Evolutionary conservation across 352 stramenopile genomes (phyloP), one percentile per base, ranked within the genome.

Genomic region (Pythium grandisporangium): DNA sequence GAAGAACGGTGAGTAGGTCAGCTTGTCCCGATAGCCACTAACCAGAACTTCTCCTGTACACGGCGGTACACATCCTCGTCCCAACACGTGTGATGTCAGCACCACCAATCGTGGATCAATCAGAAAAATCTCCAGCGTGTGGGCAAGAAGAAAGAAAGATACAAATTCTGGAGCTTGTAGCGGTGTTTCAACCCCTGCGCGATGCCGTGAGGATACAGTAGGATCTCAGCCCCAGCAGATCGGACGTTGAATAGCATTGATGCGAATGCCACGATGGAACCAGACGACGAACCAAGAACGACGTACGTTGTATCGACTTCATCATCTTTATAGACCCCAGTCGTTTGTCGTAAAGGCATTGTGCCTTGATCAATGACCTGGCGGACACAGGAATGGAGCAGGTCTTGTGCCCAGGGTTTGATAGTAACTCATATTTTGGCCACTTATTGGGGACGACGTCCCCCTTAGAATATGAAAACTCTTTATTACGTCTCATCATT

Each of bases 51-150:
- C 33, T 16, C 4, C 14, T 55, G 45, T 4, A 81, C 41, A 1
- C 51, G 48, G 3, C 34, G 42, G 36, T 71, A 63, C 13, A 84
- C 49, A 8, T 43, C 34, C 0, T 14, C 16, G 42, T 81, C 68
- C 71, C 71, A 84, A 41, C 71, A 84, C 22, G n/a, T 81, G 71
- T 14, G 71, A 84, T 7, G 68, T 75, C 14, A 84, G 57, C 13
- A 84, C 38, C 14, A 84, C 30, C 11, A 81, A 29, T 2, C 42
- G 50, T 11, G 57, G 54, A 4, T 47, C 14, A 0, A 40, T 27
- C 4, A 84, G 26, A 14, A 44, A 33, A 3, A 55, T 49, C 5
- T 37, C 42, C 19, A 84, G 60, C 58, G 81, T 75, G 22, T 81
- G 66, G 3, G 45, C 43, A 30, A 52, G 63, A 3, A 66, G 1